phyloP scores from a whole-genome alignment of 768 basidiomycete genomes.

The Leccinum incarnatum region DNA sequence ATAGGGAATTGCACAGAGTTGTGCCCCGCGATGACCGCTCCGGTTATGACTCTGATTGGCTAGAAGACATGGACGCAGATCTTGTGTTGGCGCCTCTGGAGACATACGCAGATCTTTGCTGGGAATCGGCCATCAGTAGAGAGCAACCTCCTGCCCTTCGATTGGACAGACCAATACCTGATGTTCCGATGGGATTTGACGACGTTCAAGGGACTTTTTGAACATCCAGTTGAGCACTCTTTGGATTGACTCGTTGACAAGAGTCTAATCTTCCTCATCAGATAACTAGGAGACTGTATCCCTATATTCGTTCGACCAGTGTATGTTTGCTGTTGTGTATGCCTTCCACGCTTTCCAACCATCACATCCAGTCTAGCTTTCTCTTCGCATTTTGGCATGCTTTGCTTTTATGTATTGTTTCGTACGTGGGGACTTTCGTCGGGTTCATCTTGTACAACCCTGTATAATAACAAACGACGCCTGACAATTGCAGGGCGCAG shows the following conservation, averaged over 20 bases:
- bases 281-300: not conserved
- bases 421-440: not conserved
- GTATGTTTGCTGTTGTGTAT: not conserved
- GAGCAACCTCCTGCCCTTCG: conserved; percentile 13
- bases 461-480: conserved; percentile 3
- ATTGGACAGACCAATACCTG: conserved; percentile 18
- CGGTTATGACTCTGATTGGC: conserved; percentile 25
- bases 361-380: not conserved
- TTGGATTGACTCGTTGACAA: not conserved
- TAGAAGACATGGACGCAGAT: conserved; percentile 28
- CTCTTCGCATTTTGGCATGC: conserved; percentile 3
- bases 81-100: conserved; percentile 28
- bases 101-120: conserved; percentile 30
- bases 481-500: not conserved
- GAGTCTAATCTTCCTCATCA: not conserved
- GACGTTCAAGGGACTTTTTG: conserved; percentile 18
- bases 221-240: conserved; percentile 9
- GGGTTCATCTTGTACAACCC: not conserved
- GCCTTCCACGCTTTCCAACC: not conserved
- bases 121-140: conserved; percentile 23
- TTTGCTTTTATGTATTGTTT: conserved; percentile 6
- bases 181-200: conserved; percentile 31
- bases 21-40: conserved; percentile 13
- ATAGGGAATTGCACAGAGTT: conserved; percentile 27
- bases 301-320: conserved; percentile 11